Evolutionary conservation across 257 asterid species (phyloP), one percentile per base, ranked within the genome.

Genomic region (Nicotiana paniculata): DNA sequence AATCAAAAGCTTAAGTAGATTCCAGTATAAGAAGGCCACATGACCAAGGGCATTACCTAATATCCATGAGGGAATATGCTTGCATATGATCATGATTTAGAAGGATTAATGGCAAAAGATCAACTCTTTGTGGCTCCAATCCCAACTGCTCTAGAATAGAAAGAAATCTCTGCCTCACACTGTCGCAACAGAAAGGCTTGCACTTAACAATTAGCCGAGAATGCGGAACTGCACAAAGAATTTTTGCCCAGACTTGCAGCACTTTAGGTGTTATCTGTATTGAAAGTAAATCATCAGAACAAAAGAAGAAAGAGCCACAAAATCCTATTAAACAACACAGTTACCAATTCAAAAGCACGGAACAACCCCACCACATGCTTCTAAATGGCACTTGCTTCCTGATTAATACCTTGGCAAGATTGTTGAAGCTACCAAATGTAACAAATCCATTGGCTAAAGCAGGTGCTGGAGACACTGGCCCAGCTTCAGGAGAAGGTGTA

Each of bases 81-180:
- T 96, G 99, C 99, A 96, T 96, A 87, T 96, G 99, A 83, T 96
- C 99, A 81, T 96, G 99, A 90, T 96, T 96, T 87, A 96, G 95
- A 84, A 96, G 97, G 84, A 96, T 96, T 79, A 96, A 91, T 82
- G 99, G 98, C 86, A 96, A 88, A 82, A 96, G 98, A 89, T 96
- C 99, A 84, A 96, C 97, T 32, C 98, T 98, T 78, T 90, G 91
- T 4, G 99, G 84, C 82, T 96, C 99, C 96, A 96, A 81, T 28
- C 98, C 99, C 92, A 96, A 81, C 89, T 95, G 92, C 92, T 94
- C 99, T 75, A 96, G 86, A n/a, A 90, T 86, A 24, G 92, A 80
- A 82, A 94, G 94, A 86, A 94, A 94, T 79, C 94, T 93, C 63
- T 90, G 97, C 85, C 98, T 90, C 86, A 96, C 92, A 51, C 97